Evolutionary conservation across 257 asterid species (phyloP).

Genomic region (Solanum habrochaites): DNA sequence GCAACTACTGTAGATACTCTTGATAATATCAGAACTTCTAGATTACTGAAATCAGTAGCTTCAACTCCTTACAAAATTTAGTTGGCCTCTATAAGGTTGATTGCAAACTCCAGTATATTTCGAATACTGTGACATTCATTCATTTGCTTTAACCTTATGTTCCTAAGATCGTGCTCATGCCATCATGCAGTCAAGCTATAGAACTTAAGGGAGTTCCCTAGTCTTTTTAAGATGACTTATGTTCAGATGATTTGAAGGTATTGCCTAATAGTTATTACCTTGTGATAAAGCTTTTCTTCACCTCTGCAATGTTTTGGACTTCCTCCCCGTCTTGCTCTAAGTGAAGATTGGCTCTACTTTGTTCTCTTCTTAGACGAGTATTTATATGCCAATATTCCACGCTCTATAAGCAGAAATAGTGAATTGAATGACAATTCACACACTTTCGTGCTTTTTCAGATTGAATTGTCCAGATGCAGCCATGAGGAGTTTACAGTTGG

Average conservation of each 20-base stretch:
- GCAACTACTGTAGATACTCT: neutral
- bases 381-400: neutral
- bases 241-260: neutral
- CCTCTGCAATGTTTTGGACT: neutral
- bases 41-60: neutral
- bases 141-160: neutral
- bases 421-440: neutral
- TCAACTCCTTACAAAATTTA: neutral
- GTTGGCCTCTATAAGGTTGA: neutral
- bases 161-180: neutral
- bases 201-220: neutral
- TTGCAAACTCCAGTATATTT: neutral
- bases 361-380: neutral
- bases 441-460: constrained; percentile 29
- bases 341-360: neutral
- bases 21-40: neutral
- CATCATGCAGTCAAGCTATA: neutral
- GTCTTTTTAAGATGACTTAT: neutral
- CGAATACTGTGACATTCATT: neutral
- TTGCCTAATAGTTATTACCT: neutral
- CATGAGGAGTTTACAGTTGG: constrained; percentile 90
- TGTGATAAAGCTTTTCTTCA: neutral
- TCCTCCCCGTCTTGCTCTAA: neutral
- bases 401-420: neutral
- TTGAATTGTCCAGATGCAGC: constrained; percentile 97